These are phyloP conservation scores for Hymenoscyphus fructigenus DNA, from an alignment of 2,329 filamentous ascomycete genomes.

Conservation along the genomic window DNA sequence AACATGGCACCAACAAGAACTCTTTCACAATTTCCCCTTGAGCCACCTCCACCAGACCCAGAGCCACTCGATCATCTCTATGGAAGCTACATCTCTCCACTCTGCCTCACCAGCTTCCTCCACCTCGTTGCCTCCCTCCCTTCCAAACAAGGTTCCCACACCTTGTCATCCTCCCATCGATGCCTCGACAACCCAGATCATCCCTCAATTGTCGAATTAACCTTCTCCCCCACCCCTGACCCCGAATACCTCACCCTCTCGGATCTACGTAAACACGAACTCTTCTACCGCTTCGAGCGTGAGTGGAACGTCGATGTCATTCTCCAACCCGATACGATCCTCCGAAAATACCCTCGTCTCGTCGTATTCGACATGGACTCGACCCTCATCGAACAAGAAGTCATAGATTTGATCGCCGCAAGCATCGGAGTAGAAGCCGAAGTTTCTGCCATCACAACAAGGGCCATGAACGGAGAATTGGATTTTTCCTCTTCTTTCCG, in stretches of 20 bases:
- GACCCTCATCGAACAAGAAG: slow-evolving; percentile 94
- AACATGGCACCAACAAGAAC: slow-evolving; percentile 57
- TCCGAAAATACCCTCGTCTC: slow-evolving; percentile 76
- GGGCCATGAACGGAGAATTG: slow-evolving; percentile 93
- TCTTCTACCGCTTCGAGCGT: slow-evolving; percentile 79
- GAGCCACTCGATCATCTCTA: slow-evolving; percentile 65
- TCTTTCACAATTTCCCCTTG: slow-evolving; percentile 58
- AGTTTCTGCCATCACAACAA: slow-evolving; percentile 85
- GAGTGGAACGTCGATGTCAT: slow-evolving; percentile 88
- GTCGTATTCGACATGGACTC: slow-evolving; percentile 99
- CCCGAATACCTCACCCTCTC: slow-evolving; percentile 63
- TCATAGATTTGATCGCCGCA: slow-evolving; percentile 91
- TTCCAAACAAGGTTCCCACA: slow-evolving; percentile 48
- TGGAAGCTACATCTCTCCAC: slow-evolving; percentile 62
- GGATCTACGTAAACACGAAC: slow-evolving; percentile 76
- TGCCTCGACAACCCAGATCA: slow-evolving; percentile 61
- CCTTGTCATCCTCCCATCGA: slow-evolving; percentile 60
- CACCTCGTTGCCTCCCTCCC: slow-evolving; percentile 65
- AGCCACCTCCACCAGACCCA: slow-evolving; percentile 53
- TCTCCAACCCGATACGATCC: slow-evolving; percentile 71
- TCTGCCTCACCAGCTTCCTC: slow-evolving; percentile 65
- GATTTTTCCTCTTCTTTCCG: slow-evolving; percentile 85
- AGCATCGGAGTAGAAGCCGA: slow-evolving; percentile 78
- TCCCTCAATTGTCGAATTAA: slow-evolving; percentile 65
- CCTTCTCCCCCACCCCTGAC: slow-evolving; percentile 59